Evolutionary conservation across 2,329 filamentous ascomycete genomes (phyloP).

Genomic region (Colletotrichum tropicale): DNA sequence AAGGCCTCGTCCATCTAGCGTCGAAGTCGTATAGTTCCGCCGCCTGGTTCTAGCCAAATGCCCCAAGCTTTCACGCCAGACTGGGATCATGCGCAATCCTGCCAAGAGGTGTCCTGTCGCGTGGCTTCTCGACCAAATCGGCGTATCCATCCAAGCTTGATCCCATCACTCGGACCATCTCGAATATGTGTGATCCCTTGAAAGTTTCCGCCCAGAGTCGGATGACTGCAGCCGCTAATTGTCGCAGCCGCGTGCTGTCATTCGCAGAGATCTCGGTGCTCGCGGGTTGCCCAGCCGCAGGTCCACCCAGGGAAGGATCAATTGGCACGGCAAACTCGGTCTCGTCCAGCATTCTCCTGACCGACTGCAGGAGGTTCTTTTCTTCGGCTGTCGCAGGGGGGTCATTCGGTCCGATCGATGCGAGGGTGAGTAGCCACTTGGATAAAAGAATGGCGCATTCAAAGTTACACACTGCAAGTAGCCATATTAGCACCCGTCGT

Average conservation of each 20-base stretch:
- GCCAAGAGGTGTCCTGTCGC: slow-evolving; percentile 49
- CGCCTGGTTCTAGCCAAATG: not conserved
- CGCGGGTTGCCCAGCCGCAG: slow-evolving; percentile 37
- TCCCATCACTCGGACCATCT: slow-evolving; percentile 63
- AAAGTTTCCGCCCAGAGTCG: slow-evolving; percentile 67
- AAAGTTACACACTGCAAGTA: slow-evolving; percentile 58
- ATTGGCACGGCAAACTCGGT: slow-evolving; percentile 67
- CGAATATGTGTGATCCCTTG: slow-evolving; percentile 65
- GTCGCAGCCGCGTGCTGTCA: slow-evolving; percentile 56
- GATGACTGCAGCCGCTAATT: slow-evolving; percentile 62
- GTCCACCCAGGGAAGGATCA: slow-evolving; percentile 56
- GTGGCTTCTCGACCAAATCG: slow-evolving; percentile 59
- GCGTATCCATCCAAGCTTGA: slow-evolving; percentile 62
- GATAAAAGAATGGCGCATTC: slow-evolving; percentile 66
- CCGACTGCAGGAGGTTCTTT: slow-evolving; percentile 57
- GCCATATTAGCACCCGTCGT: slow-evolving; percentile 20
- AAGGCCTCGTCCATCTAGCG: not conserved
- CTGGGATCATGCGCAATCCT: slow-evolving; percentile 29
- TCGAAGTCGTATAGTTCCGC: not conserved
- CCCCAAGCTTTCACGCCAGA: not conserved
- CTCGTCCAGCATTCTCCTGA: slow-evolving; percentile 64
- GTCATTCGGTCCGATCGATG: slow-evolving; percentile 54
- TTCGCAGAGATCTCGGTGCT: slow-evolving; percentile 47
- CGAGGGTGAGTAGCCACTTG: slow-evolving; percentile 64
- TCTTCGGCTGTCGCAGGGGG: slow-evolving; percentile 57